Conservation (phyloP, 257 asterid species). For the Penstemon barbatus region DNA sequence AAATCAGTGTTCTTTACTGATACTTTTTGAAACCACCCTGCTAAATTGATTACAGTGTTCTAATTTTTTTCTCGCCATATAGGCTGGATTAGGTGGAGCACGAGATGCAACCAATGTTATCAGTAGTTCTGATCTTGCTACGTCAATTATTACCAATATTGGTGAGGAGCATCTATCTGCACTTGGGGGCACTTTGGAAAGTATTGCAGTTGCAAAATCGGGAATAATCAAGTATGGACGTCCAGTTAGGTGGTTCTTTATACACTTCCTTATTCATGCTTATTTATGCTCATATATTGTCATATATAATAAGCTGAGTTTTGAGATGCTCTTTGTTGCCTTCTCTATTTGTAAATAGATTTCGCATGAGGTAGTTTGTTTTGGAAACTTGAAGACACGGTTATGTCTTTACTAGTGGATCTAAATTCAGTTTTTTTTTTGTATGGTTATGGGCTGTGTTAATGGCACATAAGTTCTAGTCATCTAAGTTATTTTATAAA, state of each 20-base stretch:
- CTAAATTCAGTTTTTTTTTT: no score
- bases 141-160: slow-evolving; percentile 79
- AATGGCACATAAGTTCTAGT: no score
- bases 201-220: slow-evolving; percentile 87
- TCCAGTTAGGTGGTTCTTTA: slow-evolving; percentile 93
- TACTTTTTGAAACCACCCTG: background rate
- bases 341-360: background rate
- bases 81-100: slow-evolving; percentile 95
- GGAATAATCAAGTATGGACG: slow-evolving; percentile 84
- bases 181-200: slow-evolving; percentile 93
- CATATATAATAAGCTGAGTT: background rate
- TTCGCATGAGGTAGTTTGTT: slow-evolving; percentile 1
- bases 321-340: background rate
- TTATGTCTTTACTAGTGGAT: no score
- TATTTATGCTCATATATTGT: slow-evolving; percentile 11
- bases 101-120: slow-evolving; percentile 96
- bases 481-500: no score
- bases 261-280: slow-evolving; percentile 25
- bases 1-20: background rate
- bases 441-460: no score
- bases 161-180: slow-evolving; percentile 95
- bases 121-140: slow-evolving; percentile 59
- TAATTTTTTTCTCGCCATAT: slow-evolving; percentile 23
- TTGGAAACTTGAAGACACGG: background rate
- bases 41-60: background rate